Evolutionary conservation across 306 rosid species (phyloP).

Genomic region (Medicago ruthenica): DNA sequence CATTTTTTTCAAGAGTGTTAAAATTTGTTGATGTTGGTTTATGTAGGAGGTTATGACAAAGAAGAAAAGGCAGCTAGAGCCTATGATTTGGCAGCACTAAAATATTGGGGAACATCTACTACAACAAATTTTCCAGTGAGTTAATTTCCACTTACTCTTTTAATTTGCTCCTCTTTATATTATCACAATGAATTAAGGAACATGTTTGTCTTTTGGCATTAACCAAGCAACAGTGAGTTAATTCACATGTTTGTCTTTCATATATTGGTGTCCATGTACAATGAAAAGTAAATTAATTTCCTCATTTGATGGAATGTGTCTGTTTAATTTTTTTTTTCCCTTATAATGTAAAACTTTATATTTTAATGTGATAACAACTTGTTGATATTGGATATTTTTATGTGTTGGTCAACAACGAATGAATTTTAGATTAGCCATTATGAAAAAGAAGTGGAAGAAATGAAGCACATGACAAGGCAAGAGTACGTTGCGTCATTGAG

Average conservation of each 20-base stretch:
- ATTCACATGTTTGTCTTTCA: neutral
- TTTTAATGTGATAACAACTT: slow-evolving; percentile 1
- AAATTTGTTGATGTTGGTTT: neutral
- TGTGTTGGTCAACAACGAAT: slow-evolving; percentile 25
- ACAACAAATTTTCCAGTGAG: slow-evolving; percentile 93
- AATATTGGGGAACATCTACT: slow-evolving; percentile 94
- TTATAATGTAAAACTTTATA: slow-evolving; percentile 27
- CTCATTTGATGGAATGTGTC: slow-evolving; percentile 46
- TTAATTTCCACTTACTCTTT: neutral
- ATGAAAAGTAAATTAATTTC: slow-evolving; percentile 26
- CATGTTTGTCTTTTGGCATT: slow-evolving; percentile 3
- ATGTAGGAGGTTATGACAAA: slow-evolving; percentile 88
- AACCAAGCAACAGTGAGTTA: neutral
- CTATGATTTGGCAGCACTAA: slow-evolving; percentile 90
- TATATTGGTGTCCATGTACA: neutral
- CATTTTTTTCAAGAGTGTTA: neutral
- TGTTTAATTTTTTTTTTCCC: neutral
- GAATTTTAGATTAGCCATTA: slow-evolving; percentile 73
- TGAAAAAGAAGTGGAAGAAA: slow-evolving; percentile 86
- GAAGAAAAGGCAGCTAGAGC: slow-evolving; percentile 98
- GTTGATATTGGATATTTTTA: slow-evolving; percentile 1
- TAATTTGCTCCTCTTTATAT: too few species aligned
- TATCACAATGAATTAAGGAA: slow-evolving; percentile 24
- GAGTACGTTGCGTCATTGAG: slow-evolving; percentile 93
- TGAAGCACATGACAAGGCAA: slow-evolving; percentile 96